These are phyloP conservation scores for Cordyceps cateniannulata DNA, from an alignment of 2,329 filamentous ascomycete genomes.

Conservation along the genomic window DNA sequence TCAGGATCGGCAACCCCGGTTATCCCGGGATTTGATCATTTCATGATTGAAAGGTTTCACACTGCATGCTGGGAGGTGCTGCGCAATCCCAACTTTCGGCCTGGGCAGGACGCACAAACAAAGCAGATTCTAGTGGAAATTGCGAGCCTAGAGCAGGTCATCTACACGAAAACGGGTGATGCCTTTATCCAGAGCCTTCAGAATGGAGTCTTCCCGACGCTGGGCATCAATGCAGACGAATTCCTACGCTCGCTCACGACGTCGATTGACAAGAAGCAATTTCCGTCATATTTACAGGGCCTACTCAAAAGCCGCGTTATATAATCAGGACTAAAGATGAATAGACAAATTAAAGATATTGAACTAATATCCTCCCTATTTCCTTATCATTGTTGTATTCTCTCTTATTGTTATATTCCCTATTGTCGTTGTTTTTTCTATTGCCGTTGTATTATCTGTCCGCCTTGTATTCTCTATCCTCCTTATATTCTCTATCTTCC, in stretches of 20 bases:
- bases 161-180: conserved; percentile 84
- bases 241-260: conserved; percentile 55
- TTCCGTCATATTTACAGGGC: conserved; percentile 57
- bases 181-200: conserved; percentile 68
- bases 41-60: conserved; percentile 85
- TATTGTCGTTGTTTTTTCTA: no score
- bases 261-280: conserved; percentile 52
- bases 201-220: conserved; percentile 53
- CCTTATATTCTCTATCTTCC: no score
- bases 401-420: no score
- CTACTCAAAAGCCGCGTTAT: conserved; percentile 47
- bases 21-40: conserved; percentile 85
- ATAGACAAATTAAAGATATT: no score
- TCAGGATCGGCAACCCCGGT: conserved; percentile 45
- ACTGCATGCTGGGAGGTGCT: conserved; percentile 86
- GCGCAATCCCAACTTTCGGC: conserved; percentile 69
- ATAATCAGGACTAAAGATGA: no score
- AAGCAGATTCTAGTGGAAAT: conserved; percentile 85
- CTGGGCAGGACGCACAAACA: conserved; percentile 75
- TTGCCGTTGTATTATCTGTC: no score
- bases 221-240: conserved; percentile 57
- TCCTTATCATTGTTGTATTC: no score
- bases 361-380: no score
- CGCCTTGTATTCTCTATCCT: no score
- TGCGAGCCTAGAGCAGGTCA: conserved; percentile 76